These are phyloP conservation scores for Symbiodinium pilosum DNA, from an alignment of 73 alveolate species.

Conservation along the genomic window DNA sequence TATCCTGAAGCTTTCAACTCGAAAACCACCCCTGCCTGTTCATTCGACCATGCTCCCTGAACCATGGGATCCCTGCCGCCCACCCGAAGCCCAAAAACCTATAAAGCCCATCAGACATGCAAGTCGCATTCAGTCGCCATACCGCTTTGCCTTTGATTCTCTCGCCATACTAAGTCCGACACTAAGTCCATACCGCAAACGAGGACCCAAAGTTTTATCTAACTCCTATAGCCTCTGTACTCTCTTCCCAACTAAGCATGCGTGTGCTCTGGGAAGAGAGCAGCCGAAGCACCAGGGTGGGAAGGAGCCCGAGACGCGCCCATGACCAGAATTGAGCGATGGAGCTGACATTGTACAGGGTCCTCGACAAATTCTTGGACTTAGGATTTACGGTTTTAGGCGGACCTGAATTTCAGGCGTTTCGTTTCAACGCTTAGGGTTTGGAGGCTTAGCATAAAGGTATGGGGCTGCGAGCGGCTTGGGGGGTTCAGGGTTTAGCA, in stretches of 20 bases:
- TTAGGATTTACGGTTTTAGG: background rate
- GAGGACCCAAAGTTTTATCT: no score
- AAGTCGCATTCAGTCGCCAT: background rate
- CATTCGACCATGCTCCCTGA: no score
- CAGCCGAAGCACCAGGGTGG: background rate
- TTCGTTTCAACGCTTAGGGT: background rate
- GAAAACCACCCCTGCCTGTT: no score
- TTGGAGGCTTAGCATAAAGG: no score
- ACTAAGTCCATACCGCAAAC: no score
- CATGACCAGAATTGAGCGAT: slow-evolving; percentile 71
- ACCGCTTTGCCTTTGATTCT: no score
- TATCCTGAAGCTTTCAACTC: background rate
- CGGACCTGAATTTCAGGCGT: background rate
- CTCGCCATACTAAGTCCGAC: no score
- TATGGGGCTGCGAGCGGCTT: background rate
- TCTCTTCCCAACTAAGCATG: no score
- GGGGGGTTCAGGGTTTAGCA: background rate
- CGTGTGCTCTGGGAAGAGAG: no score
- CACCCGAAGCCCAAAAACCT: background rate
- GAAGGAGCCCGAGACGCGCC: slow-evolving; percentile 49
- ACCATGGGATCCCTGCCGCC: no score
- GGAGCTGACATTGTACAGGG: slow-evolving; percentile 11
- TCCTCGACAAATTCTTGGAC: background rate
- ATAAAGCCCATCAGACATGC: background rate
- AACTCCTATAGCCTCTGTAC: no score